These are phyloP conservation scores for Arxiozyma heterogenica DNA, from an alignment of 1,139 yeast genomes.

Conservation along the genomic window DNA sequence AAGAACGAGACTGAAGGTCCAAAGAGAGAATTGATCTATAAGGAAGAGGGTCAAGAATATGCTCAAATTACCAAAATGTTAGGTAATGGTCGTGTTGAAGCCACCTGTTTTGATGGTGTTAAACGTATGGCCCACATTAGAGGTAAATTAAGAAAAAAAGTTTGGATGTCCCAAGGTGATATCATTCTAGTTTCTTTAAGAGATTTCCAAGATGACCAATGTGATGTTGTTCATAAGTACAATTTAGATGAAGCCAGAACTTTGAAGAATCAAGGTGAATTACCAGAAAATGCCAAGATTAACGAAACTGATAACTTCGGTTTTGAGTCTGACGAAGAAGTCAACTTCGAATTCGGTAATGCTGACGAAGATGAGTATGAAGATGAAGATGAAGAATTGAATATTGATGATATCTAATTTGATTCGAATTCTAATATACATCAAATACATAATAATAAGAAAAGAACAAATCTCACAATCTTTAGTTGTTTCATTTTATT, in stretches of 20 bases:
- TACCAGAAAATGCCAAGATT: constrained; percentile 93
- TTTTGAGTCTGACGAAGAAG: constrained; percentile 94
- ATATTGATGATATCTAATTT: constrained; percentile 34
- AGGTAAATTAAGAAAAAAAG: constrained; percentile 98
- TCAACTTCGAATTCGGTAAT: constrained; percentile 96
- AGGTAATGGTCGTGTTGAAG: constrained; percentile 96
- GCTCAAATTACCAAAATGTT: constrained; percentile 98
- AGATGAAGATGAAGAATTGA: constrained; percentile 70
- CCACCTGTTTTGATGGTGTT: constrained; percentile 85
- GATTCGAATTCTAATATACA: neutral
- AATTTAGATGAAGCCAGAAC: constrained; percentile 98
- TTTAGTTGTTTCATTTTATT: neutral
- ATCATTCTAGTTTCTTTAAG: constrained; percentile 90
- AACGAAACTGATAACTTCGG: constrained; percentile 97
- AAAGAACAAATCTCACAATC: no score
- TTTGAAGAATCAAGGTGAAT: constrained; percentile 89
- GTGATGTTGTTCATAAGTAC: constrained; percentile 95
- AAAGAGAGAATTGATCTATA: constrained; percentile 86
- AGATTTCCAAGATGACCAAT: constrained; percentile 97
- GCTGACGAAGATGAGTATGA: constrained; percentile 76
- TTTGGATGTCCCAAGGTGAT: constrained; percentile 99
- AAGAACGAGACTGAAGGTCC: constrained; percentile 88
- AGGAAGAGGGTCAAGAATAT: constrained; percentile 97
- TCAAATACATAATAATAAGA: neutral
- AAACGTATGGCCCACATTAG: constrained; percentile 96